Evolutionary conservation across 2,329 filamentous ascomycete genomes (phyloP), one percentile per base, ranked within the genome.

Genomic region (Aureobasidium leucospermi): DNA sequence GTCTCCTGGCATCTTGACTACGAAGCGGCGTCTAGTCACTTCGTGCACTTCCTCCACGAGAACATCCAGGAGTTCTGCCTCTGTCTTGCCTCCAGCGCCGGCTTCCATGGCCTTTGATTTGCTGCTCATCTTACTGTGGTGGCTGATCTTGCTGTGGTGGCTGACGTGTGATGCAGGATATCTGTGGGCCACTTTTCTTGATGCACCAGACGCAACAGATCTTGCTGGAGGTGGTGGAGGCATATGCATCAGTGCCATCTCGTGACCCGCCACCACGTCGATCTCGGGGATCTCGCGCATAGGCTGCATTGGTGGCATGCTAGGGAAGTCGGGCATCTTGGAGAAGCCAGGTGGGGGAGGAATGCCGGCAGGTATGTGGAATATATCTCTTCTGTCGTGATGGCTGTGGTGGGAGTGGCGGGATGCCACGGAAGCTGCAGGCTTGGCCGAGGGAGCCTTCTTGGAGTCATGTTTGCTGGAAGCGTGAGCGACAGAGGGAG

Each of bases 1-100:
- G 19, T 58, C 43, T 13, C 19, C 23, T 15, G 55, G 55, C 55
- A 58, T 48, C 43, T 58, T 58, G 23, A 58, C 43, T 15, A 39
- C 15, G 23, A 28, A 47, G 10, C 34, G 41, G 1, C 43, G 19
- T 19, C 32, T 47, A 1, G 43, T 58, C 4, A 58, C 23, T 15
- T 58, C 55, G 4, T 32, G 31, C 28, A 48, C 43, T 23, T 47
- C 43, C n/a, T 58, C 55, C 3, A 58, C 42, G 6, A 47, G 15
- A 1, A 58, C 43, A 34, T 48, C 55, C 2, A 47, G 6, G 19
- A 58, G n/a, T 23, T 48, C 55, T 13, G 28, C 2, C 3, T 43
- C 51, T 2, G 5, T 5, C 16, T 7, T 7, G 6, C 5, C 38
- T 34, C 29, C 28, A 32, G 2, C 1, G 16, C 31, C 19, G 16